phyloP scores from a whole-genome alignment of 108 stramenopile genomes.

The Cylindrotheca closterium region DNA sequence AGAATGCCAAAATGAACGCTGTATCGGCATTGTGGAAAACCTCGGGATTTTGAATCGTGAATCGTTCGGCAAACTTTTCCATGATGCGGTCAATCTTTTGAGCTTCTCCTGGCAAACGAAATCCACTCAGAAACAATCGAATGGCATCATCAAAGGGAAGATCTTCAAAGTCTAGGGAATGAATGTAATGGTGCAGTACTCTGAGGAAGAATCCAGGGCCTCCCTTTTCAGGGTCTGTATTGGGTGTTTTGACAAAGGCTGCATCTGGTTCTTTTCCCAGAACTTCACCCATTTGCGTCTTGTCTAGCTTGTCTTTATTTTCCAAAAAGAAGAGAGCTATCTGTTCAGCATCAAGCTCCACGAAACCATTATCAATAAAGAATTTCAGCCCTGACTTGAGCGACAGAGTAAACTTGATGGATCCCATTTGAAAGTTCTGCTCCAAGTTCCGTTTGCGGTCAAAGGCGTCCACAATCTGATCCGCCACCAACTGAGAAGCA shows the following conservation, averaged over 20 bases:
- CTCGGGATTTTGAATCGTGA: conserved; percentile 80
- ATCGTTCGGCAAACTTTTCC: conserved; percentile 99
- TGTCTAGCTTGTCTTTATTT: conserved; percentile 94
- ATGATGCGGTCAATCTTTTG: conserved; percentile 99
- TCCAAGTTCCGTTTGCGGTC: conserved; percentile 72
- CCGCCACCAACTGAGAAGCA: conserved; percentile 24
- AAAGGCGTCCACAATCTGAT: conserved; percentile 37
- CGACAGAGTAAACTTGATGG: conserved; percentile 93
- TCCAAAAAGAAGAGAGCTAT: conserved; percentile 89
- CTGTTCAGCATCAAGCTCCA: conserved; percentile 77
- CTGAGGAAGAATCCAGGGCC: conserved; percentile 88
- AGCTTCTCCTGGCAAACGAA: conserved; percentile 98
- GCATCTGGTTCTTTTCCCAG: conserved; percentile 95
- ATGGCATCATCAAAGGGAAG: conserved; percentile 96
- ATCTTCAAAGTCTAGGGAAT: conserved; percentile 85
- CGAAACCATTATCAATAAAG: conserved; percentile 86
- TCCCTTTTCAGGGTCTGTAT: conserved; percentile 70
- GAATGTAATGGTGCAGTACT: conserved; percentile 92
- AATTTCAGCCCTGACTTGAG: conserved; percentile 88
- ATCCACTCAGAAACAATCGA: conserved; percentile 92
- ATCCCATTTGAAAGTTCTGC: conserved; percentile 90
- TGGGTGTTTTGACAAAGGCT: conserved; percentile 73
- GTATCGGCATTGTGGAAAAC: conserved; percentile 97
- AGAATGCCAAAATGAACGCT: conserved; percentile 98
- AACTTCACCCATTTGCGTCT: conserved; percentile 98